A percentile compares a stretch with the other conserved stretches of the same genome.
These are phyloP conservation scores for Canavalia gladiata DNA, from an alignment of 306 rosid genomes.

Conservation along the genomic window DNA sequence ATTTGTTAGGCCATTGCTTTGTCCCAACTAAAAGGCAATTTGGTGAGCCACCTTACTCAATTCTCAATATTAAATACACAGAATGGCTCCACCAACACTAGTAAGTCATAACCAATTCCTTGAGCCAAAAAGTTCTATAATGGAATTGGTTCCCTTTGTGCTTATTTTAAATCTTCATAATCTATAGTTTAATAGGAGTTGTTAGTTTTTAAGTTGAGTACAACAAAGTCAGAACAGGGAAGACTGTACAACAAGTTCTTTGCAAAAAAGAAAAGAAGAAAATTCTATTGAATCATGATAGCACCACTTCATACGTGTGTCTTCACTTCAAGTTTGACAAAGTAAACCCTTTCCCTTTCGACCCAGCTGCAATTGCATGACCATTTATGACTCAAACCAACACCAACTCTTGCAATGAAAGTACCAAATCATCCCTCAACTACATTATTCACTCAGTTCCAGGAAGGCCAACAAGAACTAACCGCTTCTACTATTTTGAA, in stretches of 20 bases:
- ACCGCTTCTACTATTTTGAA: constrained; percentile 65
- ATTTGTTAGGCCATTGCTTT: constrained; percentile 13
- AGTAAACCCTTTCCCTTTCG: constrained; percentile 44
- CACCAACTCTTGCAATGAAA: constrained; percentile 43
- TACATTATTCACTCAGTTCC: constrained; percentile 8
- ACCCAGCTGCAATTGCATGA: constrained; percentile 25
- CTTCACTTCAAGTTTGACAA: constrained; percentile 46
- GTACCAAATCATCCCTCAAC: constrained; percentile 36
- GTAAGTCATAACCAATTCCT: constrained; percentile 48
- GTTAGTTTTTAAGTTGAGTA: constrained; percentile 30
- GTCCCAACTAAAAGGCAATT: constrained; percentile 48
- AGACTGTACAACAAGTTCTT: constrained; percentile 22
- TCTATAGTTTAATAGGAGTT: constrained; percentile 46
- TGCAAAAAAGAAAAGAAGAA: not conserved
- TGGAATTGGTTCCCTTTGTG: constrained; percentile 27
- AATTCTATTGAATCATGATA: not conserved
- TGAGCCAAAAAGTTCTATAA: constrained; percentile 12
- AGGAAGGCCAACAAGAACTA: constrained; percentile 51
- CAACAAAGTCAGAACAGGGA: constrained; percentile 37
- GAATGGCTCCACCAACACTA: constrained; percentile 32
- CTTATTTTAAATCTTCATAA: constrained; percentile 32
- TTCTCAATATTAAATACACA: constrained; percentile 42
- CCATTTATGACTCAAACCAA: constrained; percentile 43
- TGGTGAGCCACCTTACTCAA: constrained; percentile 61
- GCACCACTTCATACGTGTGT: constrained; percentile 30